Base-by-base conservation (phyloP, 2,329 filamentous ascomycete genomes). In the Orbilia ellipsospora region DNA sequence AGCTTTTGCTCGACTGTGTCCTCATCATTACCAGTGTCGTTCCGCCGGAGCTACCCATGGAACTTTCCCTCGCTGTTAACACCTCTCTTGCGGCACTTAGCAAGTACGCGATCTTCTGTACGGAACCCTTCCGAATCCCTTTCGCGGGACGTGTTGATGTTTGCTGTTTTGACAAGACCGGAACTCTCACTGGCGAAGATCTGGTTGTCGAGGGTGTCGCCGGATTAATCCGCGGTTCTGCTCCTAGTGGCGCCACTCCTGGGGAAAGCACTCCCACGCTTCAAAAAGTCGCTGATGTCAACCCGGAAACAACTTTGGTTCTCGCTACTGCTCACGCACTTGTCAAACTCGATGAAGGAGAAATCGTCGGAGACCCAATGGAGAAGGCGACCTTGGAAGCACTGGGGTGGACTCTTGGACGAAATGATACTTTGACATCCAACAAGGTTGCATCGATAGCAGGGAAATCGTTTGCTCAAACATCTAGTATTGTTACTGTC, bases 131-230 rank as follows among this genome's bases (percentile, higher is more conserved):
- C 89, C 90, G 95, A 68, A 99, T 99, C 80, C 96, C 96, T 0
- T 98, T 92, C 80, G 96, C 94, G 78, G 95, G 95, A 36, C 92
- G 95, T 78, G 92, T 99, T 73, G 96, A 99, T 82, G 88, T 99
- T 64, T 94, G 95, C 77, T 99, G 95, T 84, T 99, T 99, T 79
- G 95, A 99, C 84, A 99, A 99, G 86, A 99, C 95, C 12, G 95
- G 95, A 78, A 99, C 95, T 0, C 84, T 99, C 73, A 99, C 95
- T 44, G 95, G 95, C 59, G 95, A 99, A 82, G 94, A 99, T 81
- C 86, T 99, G 51, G 93, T 99, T 10, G 95, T 99, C 18, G 94
- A 99, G 81, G 95, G 95, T 80, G 94, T 99, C 82, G 95, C 95
- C 75, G 95, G 95, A 15, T 87, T 98, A 28, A 45, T 54, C 10